phyloP scores from a whole-genome alignment of 2,329 filamentous ascomycete species.

The Ophiosphaerella narmari region DNA sequence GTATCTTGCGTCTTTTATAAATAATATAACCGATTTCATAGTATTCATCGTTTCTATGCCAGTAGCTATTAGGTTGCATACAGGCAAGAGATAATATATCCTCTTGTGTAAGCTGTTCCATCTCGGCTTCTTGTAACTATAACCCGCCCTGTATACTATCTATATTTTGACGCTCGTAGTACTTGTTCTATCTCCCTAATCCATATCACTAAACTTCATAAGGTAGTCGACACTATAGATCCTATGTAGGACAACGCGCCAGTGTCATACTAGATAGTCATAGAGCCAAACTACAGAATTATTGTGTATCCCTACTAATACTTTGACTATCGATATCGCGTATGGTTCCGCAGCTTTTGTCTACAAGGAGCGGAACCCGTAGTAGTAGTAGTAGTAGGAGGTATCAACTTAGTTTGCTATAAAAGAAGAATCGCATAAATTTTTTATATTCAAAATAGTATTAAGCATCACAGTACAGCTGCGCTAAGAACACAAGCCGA shows the following conservation, averaged over 20 bases:
- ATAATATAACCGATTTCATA: too few relatives aligned
- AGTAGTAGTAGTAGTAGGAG: too few relatives aligned
- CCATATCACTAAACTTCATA: conserved; percentile 9
- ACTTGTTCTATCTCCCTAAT: conserved; percentile 19
- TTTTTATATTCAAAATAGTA: conserved; percentile 15
- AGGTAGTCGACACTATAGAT: conserved; percentile 6
- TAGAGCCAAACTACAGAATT: conserved; percentile 25
- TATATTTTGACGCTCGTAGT: too few relatives aligned
- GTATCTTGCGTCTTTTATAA: too few relatives aligned
- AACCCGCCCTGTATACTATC: too few relatives aligned
- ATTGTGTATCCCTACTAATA: conserved; percentile 25
- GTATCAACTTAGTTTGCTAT: neutral
- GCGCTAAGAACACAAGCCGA: conserved; percentile 4
- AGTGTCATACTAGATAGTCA: conserved; percentile 20
- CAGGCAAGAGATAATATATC: too few relatives aligned
- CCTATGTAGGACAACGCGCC: conserved; percentile 24
- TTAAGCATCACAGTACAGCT: conserved; percentile 19
- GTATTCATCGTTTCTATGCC: too few relatives aligned
- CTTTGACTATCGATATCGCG: conserved; percentile 17
- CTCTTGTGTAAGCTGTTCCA: too few relatives aligned
- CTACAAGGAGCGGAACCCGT: neutral
- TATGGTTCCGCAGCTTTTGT: too few relatives aligned
- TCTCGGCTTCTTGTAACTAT: too few relatives aligned
- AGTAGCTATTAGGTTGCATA: too few relatives aligned
- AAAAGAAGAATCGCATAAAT: neutral